These are phyloP conservation scores for Onygenales sp. DNA, from an alignment of 2,329 filamentous ascomycete species.

Conservation along the genomic window DNA sequence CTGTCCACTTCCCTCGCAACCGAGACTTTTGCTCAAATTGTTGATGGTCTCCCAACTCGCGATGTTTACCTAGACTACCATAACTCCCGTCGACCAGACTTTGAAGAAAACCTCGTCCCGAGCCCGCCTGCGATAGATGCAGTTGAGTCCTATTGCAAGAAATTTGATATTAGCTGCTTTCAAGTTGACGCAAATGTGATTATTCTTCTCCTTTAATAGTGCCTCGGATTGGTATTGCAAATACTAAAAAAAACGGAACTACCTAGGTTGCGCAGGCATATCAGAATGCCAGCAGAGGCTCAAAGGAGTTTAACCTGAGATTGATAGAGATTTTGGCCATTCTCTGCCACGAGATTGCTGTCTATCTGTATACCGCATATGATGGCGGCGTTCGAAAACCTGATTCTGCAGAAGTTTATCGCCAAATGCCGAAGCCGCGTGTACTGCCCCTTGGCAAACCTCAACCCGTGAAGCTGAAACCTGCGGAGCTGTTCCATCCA, in stretches of 20 bases:
- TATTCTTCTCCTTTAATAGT: not conserved
- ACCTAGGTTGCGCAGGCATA: slow-evolving; percentile 5
- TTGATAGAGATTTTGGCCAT: slow-evolving; percentile 14
- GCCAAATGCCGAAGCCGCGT: not conserved
- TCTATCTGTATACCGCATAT: slow-evolving; percentile 9
- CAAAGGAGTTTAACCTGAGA: slow-evolving; percentile 10
- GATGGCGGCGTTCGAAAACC: slow-evolving; percentile 5
- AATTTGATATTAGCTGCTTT: not conserved
- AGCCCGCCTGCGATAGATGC: not conserved
- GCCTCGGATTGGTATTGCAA: not conserved
- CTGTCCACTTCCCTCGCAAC: slow-evolving; percentile 5
- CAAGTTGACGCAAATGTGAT: not conserved
- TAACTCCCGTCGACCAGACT: not conserved
- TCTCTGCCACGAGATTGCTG: slow-evolving; percentile 14
- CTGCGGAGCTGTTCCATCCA: slow-evolving; percentile 1
- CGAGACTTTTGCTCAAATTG: slow-evolving; percentile 5
- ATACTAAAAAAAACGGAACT: not conserved
- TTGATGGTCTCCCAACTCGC: slow-evolving; percentile 8
- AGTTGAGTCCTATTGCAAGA: slow-evolving; percentile 2
- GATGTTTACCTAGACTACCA: slow-evolving; percentile 6
- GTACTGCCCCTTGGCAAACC: not conserved
- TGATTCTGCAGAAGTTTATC: not conserved
- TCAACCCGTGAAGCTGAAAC: not conserved
- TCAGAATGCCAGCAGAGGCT: slow-evolving; percentile 8
- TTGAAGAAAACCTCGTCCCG: not conserved